A percentile compares a stretch with the other conserved stretches of the same genome.
Evolutionary conservation across 345 rosid species (phyloP).

Genomic region (Syzygium grande): DNA sequence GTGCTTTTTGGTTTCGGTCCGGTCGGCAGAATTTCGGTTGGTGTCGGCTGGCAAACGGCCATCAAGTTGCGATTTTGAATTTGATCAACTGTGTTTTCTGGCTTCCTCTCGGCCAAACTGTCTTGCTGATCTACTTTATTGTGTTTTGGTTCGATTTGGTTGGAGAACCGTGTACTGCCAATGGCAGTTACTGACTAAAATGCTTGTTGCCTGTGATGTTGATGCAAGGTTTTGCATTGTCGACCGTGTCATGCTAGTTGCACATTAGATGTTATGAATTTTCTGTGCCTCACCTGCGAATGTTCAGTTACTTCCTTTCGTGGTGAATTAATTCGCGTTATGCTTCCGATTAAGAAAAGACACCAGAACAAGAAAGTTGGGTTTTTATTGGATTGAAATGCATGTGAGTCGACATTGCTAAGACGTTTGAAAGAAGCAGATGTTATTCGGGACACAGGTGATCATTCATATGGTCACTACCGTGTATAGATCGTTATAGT

Average conservation of each 20-base stretch:
- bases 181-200: not conserved
- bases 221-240: not conserved
- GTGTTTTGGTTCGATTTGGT: not conserved
- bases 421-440: not conserved
- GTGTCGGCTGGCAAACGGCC: not conserved
- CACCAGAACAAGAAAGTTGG: not conserved
- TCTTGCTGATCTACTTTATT: not conserved
- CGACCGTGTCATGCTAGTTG: not conserved
- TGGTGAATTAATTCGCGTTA: not conserved
- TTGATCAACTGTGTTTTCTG: not conserved
- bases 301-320: not conserved
- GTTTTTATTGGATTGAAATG: not conserved
- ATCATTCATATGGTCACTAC: not conserved
- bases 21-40: not conserved
- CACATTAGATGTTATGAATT: not conserved
- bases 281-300: not conserved
- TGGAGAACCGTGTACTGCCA: not conserved
- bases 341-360: not conserved
- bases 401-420: not conserved
- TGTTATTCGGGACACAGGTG: not conserved
- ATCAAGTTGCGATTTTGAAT: not conserved
- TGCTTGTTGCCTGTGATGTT: not conserved
- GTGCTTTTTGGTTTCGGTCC: not conserved
- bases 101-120: not conserved
- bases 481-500: not conserved